Evolutionary conservation across 257 asterid species (phyloP).

Genomic region (Leptodermis oblonga): DNA sequence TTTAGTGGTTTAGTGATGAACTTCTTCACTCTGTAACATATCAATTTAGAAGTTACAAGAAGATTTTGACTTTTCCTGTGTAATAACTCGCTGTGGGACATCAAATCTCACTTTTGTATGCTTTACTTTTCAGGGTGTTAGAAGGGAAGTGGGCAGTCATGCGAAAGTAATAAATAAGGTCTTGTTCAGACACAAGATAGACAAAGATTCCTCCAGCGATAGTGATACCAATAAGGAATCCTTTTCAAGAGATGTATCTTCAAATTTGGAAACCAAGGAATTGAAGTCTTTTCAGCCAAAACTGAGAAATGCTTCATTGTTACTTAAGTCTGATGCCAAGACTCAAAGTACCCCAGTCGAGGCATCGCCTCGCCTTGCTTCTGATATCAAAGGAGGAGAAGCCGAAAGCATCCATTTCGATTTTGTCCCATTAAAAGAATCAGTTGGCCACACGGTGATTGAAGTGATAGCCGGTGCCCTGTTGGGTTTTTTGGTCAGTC

Average conservation of each 20-base stretch:
- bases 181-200: slow-evolving; percentile 27
- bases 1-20: neutral
- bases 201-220: slow-evolving; percentile 24
- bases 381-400: slow-evolving; percentile 20
- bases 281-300: slow-evolving; percentile 23
- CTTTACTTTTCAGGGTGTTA: slow-evolving; percentile 60
- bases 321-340: slow-evolving; percentile 38
- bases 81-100: neutral
- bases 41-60: neutral
- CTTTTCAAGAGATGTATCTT: slow-evolving; percentile 30
- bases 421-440: slow-evolving; percentile 52
- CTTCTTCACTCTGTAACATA: neutral
- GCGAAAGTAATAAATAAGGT: slow-evolving; percentile 65
- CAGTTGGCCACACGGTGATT: slow-evolving; percentile 77
- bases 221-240: slow-evolving; percentile 28
- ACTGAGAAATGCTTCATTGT: slow-evolving; percentile 29
- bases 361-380: neutral
- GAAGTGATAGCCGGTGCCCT: slow-evolving; percentile 87
- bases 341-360: slow-evolving; percentile 2
- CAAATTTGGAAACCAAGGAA: slow-evolving; percentile 25
- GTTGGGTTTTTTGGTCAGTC: slow-evolving; percentile 67
- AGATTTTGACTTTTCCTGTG: neutral
- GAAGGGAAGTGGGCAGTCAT: slow-evolving; percentile 90
- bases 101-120: neutral
- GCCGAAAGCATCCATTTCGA: slow-evolving; percentile 19